Evolutionary conservation across 2,329 filamentous ascomycete genomes (phyloP).

Genomic region (Graphiopsis chlorocephala): DNA sequence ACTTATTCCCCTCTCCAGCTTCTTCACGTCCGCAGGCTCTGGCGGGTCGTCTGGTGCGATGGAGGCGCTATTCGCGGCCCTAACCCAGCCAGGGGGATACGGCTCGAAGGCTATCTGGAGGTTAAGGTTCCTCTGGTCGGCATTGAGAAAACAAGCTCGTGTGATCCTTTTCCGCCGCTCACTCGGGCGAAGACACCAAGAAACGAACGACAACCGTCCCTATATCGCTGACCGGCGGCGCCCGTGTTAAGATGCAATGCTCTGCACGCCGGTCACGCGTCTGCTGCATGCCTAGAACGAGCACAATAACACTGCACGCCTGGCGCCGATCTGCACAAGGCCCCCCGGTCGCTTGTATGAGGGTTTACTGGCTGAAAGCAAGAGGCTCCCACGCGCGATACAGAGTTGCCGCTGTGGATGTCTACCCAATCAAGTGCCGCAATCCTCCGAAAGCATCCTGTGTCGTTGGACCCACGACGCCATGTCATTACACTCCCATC

Average conservation of each 20-base stretch:
- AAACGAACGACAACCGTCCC: not conserved
- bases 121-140: not conserved
- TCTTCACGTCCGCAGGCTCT: conserved; percentile 3
- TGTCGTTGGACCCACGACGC: not conserved
- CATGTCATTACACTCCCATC: not conserved
- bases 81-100: conserved; percentile 3
- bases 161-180: not conserved
- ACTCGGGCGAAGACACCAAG: not conserved
- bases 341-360: not conserved
- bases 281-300: not conserved
- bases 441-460: not conserved
- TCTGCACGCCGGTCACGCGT: not conserved
- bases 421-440: not conserved
- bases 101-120: not conserved
- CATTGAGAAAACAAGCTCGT: conserved; percentile 1
- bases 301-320: not conserved
- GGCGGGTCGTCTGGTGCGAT: not conserved
- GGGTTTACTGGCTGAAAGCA: not conserved
- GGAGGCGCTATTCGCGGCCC: not conserved
- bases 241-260: not conserved
- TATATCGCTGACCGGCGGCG: not conserved
- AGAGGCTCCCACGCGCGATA: not conserved
- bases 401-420: not conserved
- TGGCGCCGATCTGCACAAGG: not conserved
- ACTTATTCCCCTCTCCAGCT: not conserved